Evolutionary conservation across 2,329 filamentous ascomycete species (phyloP).

Genomic region (Fusarium kyushuense): DNA sequence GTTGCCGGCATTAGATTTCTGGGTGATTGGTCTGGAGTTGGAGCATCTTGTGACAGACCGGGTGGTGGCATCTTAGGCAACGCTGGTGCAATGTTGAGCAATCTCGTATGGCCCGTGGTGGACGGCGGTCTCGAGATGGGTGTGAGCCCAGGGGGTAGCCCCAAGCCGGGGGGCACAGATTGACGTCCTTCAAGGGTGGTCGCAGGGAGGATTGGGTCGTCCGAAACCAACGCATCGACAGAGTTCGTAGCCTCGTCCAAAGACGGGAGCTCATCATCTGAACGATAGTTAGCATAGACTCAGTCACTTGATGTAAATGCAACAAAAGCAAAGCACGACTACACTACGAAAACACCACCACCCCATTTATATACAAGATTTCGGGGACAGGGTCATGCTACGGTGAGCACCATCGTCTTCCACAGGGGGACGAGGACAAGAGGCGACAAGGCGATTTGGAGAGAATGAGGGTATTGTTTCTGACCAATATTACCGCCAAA

Average conservation of each 20-base stretch:
- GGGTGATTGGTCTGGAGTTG: slow-evolving; percentile 53
- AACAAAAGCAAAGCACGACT: slow-evolving; percentile 45
- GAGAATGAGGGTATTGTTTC: slow-evolving; percentile 58
- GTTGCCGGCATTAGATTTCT: slow-evolving; percentile 46
- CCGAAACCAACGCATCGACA: slow-evolving; percentile 77
- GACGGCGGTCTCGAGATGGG: slow-evolving; percentile 41
- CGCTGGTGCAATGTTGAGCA: slow-evolving; percentile 44
- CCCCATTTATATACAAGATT: slow-evolving; percentile 59
- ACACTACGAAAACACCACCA: slow-evolving; percentile 50
- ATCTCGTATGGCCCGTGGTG: slow-evolving; percentile 34
- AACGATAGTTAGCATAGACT: slow-evolving; percentile 58
- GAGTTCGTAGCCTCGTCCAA: slow-evolving; percentile 71
- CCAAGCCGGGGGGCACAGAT: slow-evolving; percentile 51
- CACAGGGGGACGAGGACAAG: slow-evolving; percentile 54
- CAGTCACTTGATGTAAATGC: slow-evolving; percentile 36
- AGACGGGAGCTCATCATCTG: slow-evolving; percentile 73
- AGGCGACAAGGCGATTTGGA: slow-evolving; percentile 50
- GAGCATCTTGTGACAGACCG: slow-evolving; percentile 43
- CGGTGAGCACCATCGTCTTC: slow-evolving; percentile 74
- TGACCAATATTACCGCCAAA: slow-evolving; percentile 54
- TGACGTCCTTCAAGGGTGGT: slow-evolving; percentile 31
- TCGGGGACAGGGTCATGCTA: slow-evolving; percentile 60
- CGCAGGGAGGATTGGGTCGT: slow-evolving; percentile 55
- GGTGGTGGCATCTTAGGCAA: slow-evolving; percentile 46
- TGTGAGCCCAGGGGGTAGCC: slow-evolving; percentile 39